Evolutionary conservation across 2,329 filamentous ascomycete genomes (phyloP).

Genomic region (Trichoderma simmonsii): DNA sequence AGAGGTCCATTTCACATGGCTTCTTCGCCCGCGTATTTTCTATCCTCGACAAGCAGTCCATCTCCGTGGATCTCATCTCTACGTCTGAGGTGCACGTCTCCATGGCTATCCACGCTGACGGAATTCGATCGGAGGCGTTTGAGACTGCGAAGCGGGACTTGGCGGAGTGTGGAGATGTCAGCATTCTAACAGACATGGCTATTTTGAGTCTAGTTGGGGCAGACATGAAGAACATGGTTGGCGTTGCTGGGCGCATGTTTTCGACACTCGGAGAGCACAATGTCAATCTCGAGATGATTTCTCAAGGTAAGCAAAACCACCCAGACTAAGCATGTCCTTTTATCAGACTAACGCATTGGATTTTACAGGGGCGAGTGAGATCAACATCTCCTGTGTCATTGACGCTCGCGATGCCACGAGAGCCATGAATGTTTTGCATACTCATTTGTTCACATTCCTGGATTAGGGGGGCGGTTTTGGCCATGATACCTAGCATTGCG

Average conservation of each 20-base stretch:
- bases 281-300: slow-evolving; percentile 99
- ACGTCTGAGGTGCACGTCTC: slow-evolving; percentile 96
- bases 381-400: slow-evolving; percentile 98
- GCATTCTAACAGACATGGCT: slow-evolving; percentile 86
- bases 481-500: not conserved
- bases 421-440: slow-evolving; percentile 94
- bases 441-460: slow-evolving; percentile 92
- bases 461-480: slow-evolving; percentile 47
- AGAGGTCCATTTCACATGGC: slow-evolving; percentile 90
- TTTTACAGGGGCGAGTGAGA: slow-evolving; percentile 81
- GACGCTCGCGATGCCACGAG: slow-evolving; percentile 86
- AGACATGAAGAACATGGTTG: slow-evolving; percentile 97
- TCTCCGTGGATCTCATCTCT: slow-evolving; percentile 94
- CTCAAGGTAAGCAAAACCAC: slow-evolving; percentile 64
- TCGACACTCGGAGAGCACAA: slow-evolving; percentile 88
- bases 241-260: slow-evolving; percentile 92
- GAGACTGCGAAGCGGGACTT: slow-evolving; percentile 69
- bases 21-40: slow-evolving; percentile 94
- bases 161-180: slow-evolving; percentile 80
- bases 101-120: slow-evolving; percentile 87
- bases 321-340: not conserved
- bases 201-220: slow-evolving; percentile 92
- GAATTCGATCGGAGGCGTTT: slow-evolving; percentile 59
- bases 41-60: slow-evolving; percentile 78
- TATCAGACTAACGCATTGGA: slow-evolving; percentile 15